Conservation (phyloP, 768 basidiomycete genomes). For the Gloeopeniophorella convolvens region DNA sequence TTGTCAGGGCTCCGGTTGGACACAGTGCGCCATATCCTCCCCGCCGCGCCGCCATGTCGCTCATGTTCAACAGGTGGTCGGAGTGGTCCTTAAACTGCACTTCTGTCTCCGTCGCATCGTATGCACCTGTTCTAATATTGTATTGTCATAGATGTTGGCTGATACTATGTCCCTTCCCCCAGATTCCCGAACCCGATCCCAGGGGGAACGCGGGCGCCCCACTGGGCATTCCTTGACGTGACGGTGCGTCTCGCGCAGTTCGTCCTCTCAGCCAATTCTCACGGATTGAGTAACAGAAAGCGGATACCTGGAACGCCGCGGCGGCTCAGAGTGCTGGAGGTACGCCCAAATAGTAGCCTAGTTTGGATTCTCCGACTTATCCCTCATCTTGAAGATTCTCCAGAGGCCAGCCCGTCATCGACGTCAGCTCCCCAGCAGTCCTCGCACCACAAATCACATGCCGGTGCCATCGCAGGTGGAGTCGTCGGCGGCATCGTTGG, state of each 20-base stretch:
- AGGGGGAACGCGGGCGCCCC: not conserved
- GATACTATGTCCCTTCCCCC: not conserved
- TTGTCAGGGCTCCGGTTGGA: not conserved
- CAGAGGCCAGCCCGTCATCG: not conserved
- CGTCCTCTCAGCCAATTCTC: too few species aligned
- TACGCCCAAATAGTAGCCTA: not conserved
- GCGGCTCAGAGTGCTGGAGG: not conserved
- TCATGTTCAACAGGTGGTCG: not conserved
- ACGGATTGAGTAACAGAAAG: too few species aligned
- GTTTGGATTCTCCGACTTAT: not conserved
- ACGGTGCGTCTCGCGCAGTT: not conserved
- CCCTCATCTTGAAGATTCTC: not conserved
- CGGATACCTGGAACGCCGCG: not conserved
- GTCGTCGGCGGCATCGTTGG: not conserved
- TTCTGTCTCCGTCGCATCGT: not conserved
- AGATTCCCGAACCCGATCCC: not conserved
- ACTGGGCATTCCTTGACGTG: slow-evolving; percentile 1
- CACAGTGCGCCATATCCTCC: not conserved
- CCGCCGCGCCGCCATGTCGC: not conserved
- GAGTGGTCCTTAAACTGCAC: not conserved
- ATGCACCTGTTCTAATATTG: not conserved
- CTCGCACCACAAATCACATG: not conserved
- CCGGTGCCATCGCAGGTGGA: not conserved
- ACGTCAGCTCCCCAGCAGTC: not conserved
- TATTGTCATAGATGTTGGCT: not conserved